A percentile compares a stretch with the other conserved stretches of the same genome.
Evolutionary conservation across 352 stramenopile species (phyloP).

Genomic region (Globisporangium cylindrosporum): DNA sequence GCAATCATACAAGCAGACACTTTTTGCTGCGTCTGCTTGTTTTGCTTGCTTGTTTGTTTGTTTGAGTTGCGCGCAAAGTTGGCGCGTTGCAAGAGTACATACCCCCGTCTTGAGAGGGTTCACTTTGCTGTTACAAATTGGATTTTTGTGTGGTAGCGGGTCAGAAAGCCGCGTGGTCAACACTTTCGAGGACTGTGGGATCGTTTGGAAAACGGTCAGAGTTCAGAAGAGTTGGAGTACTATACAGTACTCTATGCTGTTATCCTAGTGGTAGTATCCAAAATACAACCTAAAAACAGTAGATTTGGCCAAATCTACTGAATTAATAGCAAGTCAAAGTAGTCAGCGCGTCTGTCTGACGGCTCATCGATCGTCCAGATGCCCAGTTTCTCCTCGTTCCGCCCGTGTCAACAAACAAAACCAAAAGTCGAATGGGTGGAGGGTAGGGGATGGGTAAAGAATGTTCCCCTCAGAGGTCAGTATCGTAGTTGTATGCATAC

Average conservation of each 20-base stretch:
- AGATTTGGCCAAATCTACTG: background rate
- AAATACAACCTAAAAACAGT: background rate
- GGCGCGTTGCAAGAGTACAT: too few species aligned
- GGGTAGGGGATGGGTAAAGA: background rate
- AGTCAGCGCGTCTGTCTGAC: background rate
- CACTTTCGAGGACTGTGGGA: too few species aligned
- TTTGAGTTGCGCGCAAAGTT: background rate
- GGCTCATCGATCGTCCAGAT: background rate
- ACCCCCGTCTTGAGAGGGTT: too few species aligned
- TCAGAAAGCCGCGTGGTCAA: too few species aligned
- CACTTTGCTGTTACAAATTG: too few species aligned
- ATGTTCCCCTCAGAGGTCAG: background rate
- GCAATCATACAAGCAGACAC: background rate
- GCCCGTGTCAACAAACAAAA: background rate
- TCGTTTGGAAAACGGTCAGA: too few species aligned
- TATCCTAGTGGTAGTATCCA: too few species aligned
- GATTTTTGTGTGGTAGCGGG: too few species aligned
- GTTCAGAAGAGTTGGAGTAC: too few species aligned
- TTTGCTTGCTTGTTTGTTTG: background rate
- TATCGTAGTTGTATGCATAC: background rate
- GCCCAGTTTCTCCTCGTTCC: slow-evolving; percentile 5
- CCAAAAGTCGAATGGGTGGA: background rate
- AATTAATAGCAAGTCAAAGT: background rate
- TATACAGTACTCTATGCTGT: too few species aligned
- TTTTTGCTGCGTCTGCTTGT: background rate